Conservation (phyloP, 495 filamentous ascomycete genomes). For the Penicillium verhagenii region DNA sequence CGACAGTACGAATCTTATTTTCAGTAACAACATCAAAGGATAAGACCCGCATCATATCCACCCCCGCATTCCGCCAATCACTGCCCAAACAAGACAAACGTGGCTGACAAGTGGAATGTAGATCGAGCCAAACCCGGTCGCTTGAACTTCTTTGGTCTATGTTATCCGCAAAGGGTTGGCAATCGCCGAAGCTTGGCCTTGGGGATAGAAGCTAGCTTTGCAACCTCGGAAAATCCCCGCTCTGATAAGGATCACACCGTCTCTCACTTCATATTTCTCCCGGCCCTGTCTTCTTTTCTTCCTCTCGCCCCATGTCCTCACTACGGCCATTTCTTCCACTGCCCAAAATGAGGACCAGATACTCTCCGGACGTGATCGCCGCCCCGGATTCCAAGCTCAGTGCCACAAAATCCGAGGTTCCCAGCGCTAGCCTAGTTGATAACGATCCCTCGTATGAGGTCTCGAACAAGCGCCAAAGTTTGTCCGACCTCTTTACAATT, state of each 20-base stretch:
- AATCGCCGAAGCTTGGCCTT: not conserved
- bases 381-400: not conserved
- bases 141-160: not conserved
- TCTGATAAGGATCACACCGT: not conserved
- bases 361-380: not conserved
- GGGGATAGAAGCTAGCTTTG: not conserved
- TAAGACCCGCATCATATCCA: not conserved
- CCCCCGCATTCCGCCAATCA: constrained; percentile 6
- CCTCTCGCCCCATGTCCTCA: not conserved
- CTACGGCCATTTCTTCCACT: not conserved
- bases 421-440: not conserved
- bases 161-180: not conserved
- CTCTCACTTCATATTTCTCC: no score
- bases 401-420: not conserved
- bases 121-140: not conserved
- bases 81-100: not conserved
- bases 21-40: not conserved
- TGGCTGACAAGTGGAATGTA: constrained; percentile 4
- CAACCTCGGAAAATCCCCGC: not conserved
- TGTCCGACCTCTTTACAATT: constrained; percentile 50
- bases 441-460: constrained; percentile 25
- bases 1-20: not conserved
- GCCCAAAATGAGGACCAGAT: not conserved
- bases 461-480: constrained; percentile 34
- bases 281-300: not conserved